Conservation (phyloP, 805 yeast genomes). For the Candida boidinii region DNA sequence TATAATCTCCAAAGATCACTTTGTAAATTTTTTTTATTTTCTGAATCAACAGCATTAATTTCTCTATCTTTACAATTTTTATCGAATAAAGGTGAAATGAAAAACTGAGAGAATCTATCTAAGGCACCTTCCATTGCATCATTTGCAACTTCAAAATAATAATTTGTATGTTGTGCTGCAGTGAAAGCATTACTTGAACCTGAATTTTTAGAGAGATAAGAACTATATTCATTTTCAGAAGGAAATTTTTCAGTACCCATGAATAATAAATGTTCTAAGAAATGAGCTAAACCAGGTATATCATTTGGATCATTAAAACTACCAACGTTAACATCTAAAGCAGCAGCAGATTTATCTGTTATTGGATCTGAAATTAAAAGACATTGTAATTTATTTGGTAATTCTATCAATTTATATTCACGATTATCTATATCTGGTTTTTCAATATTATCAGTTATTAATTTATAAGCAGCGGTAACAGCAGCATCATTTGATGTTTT, state of each 20-base stretch:
- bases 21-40: slow-evolving; percentile 89
- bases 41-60: slow-evolving; percentile 91
- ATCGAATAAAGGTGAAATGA: slow-evolving; percentile 74
- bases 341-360: slow-evolving; percentile 71
- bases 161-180: slow-evolving; percentile 80
- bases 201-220: slow-evolving; percentile 72
- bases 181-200: slow-evolving; percentile 93
- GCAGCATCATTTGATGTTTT: too few relatives aligned
- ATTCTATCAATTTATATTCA: slow-evolving; percentile 54
- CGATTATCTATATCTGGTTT: slow-evolving; percentile 66
- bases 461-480: slow-evolving; percentile 3
- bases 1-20: slow-evolving; percentile 82
- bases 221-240: slow-evolving; percentile 62
- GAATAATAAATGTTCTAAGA: slow-evolving; percentile 63
- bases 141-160: slow-evolving; percentile 76
- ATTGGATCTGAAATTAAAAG: slow-evolving; percentile 59
- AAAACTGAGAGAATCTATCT: slow-evolving; percentile 90
- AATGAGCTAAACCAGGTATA: slow-evolving; percentile 73
- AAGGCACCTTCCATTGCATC: slow-evolving; percentile 77
- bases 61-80: slow-evolving; percentile 79
- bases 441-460: slow-evolving; percentile 14
- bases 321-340: slow-evolving; percentile 73
- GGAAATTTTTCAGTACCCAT: slow-evolving; percentile 79
- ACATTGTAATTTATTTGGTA: slow-evolving; percentile 51
- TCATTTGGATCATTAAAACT: slow-evolving; percentile 59